Percentiles rank a stretch among this genome's conserved stretches.
Evolutionary conservation across 1,139 yeast genomes (phyloP).

Genomic region (Kodamaea suecica): DNA sequence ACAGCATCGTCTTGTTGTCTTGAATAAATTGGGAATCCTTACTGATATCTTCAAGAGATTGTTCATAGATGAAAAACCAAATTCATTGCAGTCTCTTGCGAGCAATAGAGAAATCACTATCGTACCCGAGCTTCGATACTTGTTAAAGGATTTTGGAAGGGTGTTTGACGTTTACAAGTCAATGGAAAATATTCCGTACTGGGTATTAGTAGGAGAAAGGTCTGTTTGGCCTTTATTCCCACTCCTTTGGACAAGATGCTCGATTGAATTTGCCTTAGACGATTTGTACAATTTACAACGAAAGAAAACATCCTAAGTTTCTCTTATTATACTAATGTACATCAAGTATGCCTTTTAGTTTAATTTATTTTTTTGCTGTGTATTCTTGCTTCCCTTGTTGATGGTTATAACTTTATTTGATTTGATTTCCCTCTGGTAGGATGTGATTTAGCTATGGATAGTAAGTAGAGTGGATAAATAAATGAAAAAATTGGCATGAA

Average conservation of each 20-base stretch:
- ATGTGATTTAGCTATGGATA: too few relatives aligned
- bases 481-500: too few relatives aligned
- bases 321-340: background rate
- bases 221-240: slow-evolving; percentile 94
- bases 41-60: slow-evolving; percentile 70
- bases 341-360: background rate
- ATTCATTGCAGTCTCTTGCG: slow-evolving; percentile 55
- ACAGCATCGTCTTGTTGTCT: slow-evolving; percentile 76
- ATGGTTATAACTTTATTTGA: background rate
- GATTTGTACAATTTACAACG: slow-evolving; percentile 59
- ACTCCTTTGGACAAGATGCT: slow-evolving; percentile 80
- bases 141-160: slow-evolving; percentile 64
- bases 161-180: slow-evolving; percentile 72
- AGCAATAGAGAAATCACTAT: slow-evolving; percentile 71
- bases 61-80: slow-evolving; percentile 86
- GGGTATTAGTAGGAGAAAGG: slow-evolving; percentile 88
- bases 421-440: too few relatives aligned
- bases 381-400: background rate
- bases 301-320: background rate
- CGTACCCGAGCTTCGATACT: slow-evolving; percentile 78
- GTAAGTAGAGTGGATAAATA: too few relatives aligned
- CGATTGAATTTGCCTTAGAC: slow-evolving; percentile 86
- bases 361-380: too few relatives aligned
- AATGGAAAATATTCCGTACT: slow-evolving; percentile 74
- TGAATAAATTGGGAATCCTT: slow-evolving; percentile 75